Conservation (phyloP, 2,329 filamentous ascomycete species). For the Ascomycota sp. region DNA sequence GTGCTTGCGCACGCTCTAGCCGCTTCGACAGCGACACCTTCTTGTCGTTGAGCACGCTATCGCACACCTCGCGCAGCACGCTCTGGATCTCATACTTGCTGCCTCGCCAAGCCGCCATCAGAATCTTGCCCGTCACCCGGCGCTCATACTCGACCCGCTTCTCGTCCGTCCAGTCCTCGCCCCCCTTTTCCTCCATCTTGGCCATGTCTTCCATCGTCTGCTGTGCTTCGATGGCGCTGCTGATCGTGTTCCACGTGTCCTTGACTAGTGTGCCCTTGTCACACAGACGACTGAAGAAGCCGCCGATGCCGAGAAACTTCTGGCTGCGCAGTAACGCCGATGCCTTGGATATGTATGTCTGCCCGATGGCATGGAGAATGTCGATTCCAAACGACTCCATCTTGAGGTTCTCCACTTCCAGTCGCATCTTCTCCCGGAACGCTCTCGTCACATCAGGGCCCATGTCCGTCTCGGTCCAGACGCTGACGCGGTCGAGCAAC, state of each 20-base stretch:
- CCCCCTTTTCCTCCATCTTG: conserved; percentile 77
- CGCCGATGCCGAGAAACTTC: conserved; percentile 87
- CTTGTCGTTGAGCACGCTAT: conserved; percentile 58
- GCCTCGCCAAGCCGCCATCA: conserved; percentile 87
- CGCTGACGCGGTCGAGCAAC: conserved; percentile 66
- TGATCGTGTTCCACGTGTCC: conserved; percentile 96
- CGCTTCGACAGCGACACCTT: conserved; percentile 66
- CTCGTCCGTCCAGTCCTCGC: conserved; percentile 96
- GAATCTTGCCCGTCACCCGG: conserved; percentile 88
- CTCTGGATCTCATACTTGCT: conserved; percentile 97
- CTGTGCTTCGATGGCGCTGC: conserved; percentile 85
- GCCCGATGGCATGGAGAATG: conserved; percentile 82
- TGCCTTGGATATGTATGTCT: conserved; percentile 74
- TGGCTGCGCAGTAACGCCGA: conserved; percentile 78
- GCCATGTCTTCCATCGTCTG: conserved; percentile 99
- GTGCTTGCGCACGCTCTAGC: conserved; percentile 70
- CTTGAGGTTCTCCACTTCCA: conserved; percentile 94
- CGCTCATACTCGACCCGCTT: conserved; percentile 89
- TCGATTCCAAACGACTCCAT: conserved; percentile 98
- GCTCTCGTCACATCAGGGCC: conserved; percentile 60
- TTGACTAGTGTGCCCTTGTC: conserved; percentile 94
- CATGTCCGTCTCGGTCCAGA: conserved; percentile 97
- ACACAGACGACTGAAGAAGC: conserved; percentile 82
- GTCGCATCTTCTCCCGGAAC: conserved; percentile 80
- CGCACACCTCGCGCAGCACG: conserved; percentile 83